phyloP scores from a whole-genome alignment of 495 filamentous ascomycete species.

The Penicillium robsamsonii region DNA sequence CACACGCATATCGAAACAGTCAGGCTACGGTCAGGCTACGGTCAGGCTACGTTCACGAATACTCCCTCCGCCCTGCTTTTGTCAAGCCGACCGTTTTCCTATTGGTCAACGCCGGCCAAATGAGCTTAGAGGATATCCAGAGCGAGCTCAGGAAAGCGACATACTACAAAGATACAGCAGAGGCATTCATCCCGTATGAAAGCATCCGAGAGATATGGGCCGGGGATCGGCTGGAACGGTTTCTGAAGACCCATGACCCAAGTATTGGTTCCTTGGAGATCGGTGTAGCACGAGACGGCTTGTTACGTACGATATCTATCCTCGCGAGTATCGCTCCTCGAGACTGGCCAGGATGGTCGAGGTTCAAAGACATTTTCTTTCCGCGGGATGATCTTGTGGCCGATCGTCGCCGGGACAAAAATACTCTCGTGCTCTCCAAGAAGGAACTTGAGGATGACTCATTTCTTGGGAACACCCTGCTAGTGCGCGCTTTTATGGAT shows the following conservation, averaged over 20 bases:
- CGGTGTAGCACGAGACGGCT: neutral
- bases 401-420: neutral
- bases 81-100: neutral
- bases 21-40: neutral
- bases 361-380: slow-evolving; percentile 4
- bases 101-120: neutral
- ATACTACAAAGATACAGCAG: neutral
- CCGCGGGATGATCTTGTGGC: neutral
- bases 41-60: no score
- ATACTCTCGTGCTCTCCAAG: neutral
- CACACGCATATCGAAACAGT: neutral
- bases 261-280: neutral
- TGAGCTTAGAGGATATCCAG: neutral
- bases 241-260: neutral
- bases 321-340: neutral
- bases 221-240: neutral
- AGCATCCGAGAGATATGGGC: slow-evolving; percentile 2
- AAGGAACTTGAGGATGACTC: neutral
- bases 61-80: neutral
- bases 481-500: neutral
- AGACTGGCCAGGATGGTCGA: slow-evolving; percentile 3
- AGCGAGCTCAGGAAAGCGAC: neutral
- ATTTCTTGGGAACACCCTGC: slow-evolving; percentile 1
- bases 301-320: slow-evolving; percentile 4
- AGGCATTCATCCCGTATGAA: neutral